Base-by-base conservation (phyloP, 2,329 filamentous ascomycete genomes). In the Arthrobotrys sphaeroides region DNA sequence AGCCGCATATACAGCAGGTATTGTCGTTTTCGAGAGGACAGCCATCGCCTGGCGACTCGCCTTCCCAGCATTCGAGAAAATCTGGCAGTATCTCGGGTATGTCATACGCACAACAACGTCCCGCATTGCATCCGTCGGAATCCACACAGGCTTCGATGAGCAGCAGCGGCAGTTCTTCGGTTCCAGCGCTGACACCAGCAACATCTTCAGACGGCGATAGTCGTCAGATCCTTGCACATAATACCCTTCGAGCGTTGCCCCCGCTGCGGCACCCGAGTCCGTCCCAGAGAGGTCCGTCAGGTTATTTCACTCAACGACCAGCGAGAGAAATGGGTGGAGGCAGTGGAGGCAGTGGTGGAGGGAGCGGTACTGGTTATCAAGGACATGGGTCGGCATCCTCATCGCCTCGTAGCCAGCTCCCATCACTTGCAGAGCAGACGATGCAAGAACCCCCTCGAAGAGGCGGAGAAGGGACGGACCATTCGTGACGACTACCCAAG, bases 1-100 rank as follows among this genome's bases (percentile, higher is more conserved):
- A 67, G 38, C 70, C 78, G 9, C 79, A 80, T 67, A 79, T 79
- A 40, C 78, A 79, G 42, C 79, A 80, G 24, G 77, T 77, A 2
- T 51, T 78, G 51, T 80, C 79, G 28, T 80, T 77, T 53, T 68
- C 79, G 57, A 77, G 79, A 47, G 75, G 79, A 36, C 78, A 80
- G 42, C 78, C 78, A 22, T 77, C 74, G 31, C 69, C 79, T 36
- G 70, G 61, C 22, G 69, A 74, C 62, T 74, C 70, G 28, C 70
- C 70, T 33, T 74, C 62, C 5, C 70, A 74, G 16, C 62, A 74
- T 49, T 16, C 70, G 36, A 62, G 70, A 68, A 74, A 62, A 43
- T 67, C 70, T 16, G 70, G 70, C 9, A 74, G 70, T 31, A 64
- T 74, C 47, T 74, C 70, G 53, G 70, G 70, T 68, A 74, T 61